These are phyloP conservation scores for Hygrophila difformis DNA, from an alignment of 257 asterid species.

Conservation along the genomic window DNA sequence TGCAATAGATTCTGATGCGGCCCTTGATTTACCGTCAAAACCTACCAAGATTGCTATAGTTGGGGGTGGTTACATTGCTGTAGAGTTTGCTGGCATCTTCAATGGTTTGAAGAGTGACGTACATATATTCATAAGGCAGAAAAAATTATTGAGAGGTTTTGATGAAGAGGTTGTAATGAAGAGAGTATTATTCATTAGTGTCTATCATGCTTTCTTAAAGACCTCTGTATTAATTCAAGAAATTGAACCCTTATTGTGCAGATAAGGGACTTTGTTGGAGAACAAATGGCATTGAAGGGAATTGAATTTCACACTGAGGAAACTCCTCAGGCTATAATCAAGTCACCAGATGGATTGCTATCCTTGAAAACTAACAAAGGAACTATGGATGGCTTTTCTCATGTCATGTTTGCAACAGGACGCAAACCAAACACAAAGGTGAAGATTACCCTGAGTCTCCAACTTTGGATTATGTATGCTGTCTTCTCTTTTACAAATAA, in stretches of 20 bases:
- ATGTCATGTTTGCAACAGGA: conserved; percentile 96
- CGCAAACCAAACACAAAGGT: conserved; percentile 83
- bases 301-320: conserved; percentile 84
- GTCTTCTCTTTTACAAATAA: not conserved
- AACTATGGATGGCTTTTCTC: conserved; percentile 79
- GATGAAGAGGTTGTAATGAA: conserved; percentile 72
- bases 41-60: conserved; percentile 86
- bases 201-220: conserved; percentile 11
- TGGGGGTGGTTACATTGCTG: conserved; percentile 98
- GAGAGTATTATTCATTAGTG: conserved; percentile 3
- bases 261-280: conserved; percentile 89
- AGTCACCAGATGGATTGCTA: conserved; percentile 71
- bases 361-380: conserved; percentile 85
- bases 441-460: conserved; percentile 8
- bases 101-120: conserved; percentile 81
- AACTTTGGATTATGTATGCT: not conserved
- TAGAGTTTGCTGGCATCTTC: conserved; percentile 98
- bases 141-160: conserved; percentile 83
- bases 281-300: conserved; percentile 84
- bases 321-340: conserved; percentile 67
- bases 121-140: conserved; percentile 91
- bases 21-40: conserved; percentile 82
- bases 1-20: conserved; percentile 93
- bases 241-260: conserved; percentile 29
- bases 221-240: conserved; percentile 9